A percentile compares a stretch with the other conserved stretches of the same genome.
phyloP scores from a whole-genome alignment of 768 basidiomycete genomes.

The Epithele typhae region DNA sequence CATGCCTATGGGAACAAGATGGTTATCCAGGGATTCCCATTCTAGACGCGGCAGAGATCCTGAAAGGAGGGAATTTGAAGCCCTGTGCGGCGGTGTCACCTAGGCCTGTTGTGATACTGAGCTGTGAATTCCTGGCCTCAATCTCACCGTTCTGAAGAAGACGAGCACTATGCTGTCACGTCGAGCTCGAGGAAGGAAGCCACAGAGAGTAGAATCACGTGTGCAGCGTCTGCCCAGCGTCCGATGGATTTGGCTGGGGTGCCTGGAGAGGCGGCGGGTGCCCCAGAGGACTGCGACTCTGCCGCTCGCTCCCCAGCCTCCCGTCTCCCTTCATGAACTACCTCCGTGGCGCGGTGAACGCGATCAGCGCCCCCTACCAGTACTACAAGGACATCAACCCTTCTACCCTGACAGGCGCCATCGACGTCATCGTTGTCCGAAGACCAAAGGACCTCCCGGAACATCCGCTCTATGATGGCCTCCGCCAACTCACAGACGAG shows the following conservation, averaged over 20 bases:
- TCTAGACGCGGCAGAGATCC: too few species aligned
- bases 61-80: too few species aligned
- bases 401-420: constrained; percentile 94
- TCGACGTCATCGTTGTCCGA: constrained; percentile 96
- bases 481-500: constrained; percentile 27
- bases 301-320: background rate
- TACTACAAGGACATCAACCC: constrained; percentile 95
- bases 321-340: constrained; percentile 63
- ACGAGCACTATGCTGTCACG: background rate
- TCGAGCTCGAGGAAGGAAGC: background rate
- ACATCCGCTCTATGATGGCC: constrained; percentile 2
- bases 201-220: background rate
- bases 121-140: too few species aligned
- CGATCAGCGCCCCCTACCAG: constrained; percentile 82
- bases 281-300: background rate
- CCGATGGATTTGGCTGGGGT: constrained; percentile 6
- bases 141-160: too few species aligned
- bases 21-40: too few species aligned
- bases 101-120: too few species aligned
- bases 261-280: constrained; percentile 1
- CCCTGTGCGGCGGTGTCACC: too few species aligned
- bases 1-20: too few species aligned
- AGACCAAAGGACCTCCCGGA: constrained; percentile 36
- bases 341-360: constrained; percentile 79
- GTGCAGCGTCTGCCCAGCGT: background rate